A percentile compares a stretch with the other conserved stretches of the same genome.
These are phyloP conservation scores for Vigna unguiculata DNA, from an alignment of 306 rosid genomes.

Conservation along the genomic window DNA sequence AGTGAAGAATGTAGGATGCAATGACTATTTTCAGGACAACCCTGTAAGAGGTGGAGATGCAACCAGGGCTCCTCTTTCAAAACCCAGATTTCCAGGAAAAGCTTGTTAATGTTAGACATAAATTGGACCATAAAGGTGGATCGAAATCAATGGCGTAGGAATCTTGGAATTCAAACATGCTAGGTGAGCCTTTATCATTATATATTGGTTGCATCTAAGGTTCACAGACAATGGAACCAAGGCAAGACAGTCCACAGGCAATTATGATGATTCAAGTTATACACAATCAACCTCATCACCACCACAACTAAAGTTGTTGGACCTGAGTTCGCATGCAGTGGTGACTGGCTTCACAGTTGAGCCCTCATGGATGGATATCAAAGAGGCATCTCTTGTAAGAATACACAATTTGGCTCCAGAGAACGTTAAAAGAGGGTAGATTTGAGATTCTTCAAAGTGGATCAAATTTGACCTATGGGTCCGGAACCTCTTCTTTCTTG, in stretches of 20 bases:
- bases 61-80: background rate
- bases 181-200: background rate
- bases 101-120: background rate
- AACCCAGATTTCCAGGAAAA: background rate
- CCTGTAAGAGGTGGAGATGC: background rate
- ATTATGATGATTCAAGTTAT: background rate
- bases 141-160: background rate
- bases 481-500: background rate
- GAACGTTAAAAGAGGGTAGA: background rate
- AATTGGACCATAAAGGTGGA: background rate
- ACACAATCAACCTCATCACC: background rate
- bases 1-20: background rate
- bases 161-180: background rate
- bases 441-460: background rate
- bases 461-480: background rate
- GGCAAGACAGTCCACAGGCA: background rate
- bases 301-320: background rate
- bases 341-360: background rate
- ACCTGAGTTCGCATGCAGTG: background rate
- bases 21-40: background rate
- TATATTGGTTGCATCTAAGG: background rate
- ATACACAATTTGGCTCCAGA: background rate
- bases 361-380: background rate
- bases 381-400: background rate
- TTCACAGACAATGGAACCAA: background rate